These are phyloP conservation scores for Rheum nobile DNA, from an alignment of 148 eudicot species.

Conservation along the genomic window DNA sequence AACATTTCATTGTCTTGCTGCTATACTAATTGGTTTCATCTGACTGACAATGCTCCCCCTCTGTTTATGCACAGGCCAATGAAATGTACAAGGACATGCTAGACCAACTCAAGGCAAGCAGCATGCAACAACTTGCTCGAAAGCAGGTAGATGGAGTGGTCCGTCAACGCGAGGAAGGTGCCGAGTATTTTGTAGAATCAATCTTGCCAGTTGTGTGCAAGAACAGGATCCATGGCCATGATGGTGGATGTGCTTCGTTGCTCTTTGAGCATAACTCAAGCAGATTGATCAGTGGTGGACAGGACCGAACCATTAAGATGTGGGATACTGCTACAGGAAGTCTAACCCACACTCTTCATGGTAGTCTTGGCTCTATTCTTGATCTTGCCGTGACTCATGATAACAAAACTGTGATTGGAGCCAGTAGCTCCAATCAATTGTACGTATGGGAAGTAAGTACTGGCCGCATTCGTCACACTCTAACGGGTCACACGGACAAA, in stretches of 20 bases:
- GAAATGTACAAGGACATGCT: slow-evolving; percentile 73
- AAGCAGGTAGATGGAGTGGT: slow-evolving; percentile 95
- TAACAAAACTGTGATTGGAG: slow-evolving; percentile 66
- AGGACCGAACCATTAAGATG: slow-evolving; percentile 65
- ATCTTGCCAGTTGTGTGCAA: slow-evolving; percentile 46
- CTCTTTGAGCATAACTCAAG: slow-evolving; percentile 64
- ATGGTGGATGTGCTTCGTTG: slow-evolving; percentile 85
- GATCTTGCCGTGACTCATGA: slow-evolving; percentile 77
- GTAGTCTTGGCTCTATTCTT: slow-evolving; percentile 79
- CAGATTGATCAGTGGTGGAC: slow-evolving; percentile 77
- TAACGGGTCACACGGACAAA: slow-evolving; percentile 85
- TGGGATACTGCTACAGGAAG: slow-evolving; percentile 81
- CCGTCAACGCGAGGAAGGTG: slow-evolving; percentile 84
- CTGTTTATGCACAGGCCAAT: slow-evolving; percentile 43
- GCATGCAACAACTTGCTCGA: slow-evolving; percentile 66
- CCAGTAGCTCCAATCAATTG: slow-evolving; percentile 74
- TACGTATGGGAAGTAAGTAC: slow-evolving; percentile 74
- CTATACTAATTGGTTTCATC: not conserved
- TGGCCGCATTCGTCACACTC: slow-evolving; percentile 75
- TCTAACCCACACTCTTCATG: slow-evolving; percentile 40
- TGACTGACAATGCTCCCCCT: not conserved
- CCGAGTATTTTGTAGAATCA: slow-evolving; percentile 66
- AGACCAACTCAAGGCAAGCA: slow-evolving; percentile 43
- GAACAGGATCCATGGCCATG: slow-evolving; percentile 70
- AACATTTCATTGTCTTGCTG: not conserved